phyloP scores from a whole-genome alignment of 2,329 filamentous ascomycete species.

The Cryphonectria radicalis region DNA sequence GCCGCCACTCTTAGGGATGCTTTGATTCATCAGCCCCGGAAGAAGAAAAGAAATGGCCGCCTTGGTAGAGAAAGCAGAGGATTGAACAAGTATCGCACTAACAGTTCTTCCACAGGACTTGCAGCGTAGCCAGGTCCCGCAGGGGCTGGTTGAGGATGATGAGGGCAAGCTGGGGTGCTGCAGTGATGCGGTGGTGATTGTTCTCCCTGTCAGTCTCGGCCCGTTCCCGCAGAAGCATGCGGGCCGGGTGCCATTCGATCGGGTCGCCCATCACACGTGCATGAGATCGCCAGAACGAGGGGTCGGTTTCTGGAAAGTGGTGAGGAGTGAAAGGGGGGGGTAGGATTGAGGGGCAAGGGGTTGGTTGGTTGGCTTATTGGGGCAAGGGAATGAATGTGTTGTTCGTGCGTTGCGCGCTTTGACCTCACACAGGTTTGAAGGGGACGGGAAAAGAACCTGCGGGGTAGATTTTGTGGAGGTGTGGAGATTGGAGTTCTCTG shows the following conservation, averaged over 20 bases:
- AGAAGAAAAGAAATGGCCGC: background rate
- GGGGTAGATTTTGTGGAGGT: background rate
- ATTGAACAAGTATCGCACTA: slow-evolving; percentile 15
- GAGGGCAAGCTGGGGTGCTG: slow-evolving; percentile 43
- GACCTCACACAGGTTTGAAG: background rate
- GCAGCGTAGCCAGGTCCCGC: slow-evolving; percentile 49
- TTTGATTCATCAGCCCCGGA: slow-evolving; percentile 38
- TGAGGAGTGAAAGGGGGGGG: background rate
- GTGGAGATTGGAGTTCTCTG: background rate
- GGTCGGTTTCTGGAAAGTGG: background rate
- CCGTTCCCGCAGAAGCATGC: slow-evolving; percentile 28
- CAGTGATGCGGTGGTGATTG: background rate
- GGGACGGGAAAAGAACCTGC: background rate
- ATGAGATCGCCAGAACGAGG: background rate
- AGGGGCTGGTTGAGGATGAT: slow-evolving; percentile 59
- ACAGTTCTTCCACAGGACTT: slow-evolving; percentile 56
- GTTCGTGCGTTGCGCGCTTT: background rate
- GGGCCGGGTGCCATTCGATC: slow-evolving; percentile 35
- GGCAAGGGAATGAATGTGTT: background rate
- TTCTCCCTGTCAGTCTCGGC: slow-evolving; percentile 2
- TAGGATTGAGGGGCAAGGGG: background rate
- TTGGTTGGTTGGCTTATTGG: too few species aligned
- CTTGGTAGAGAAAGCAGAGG: background rate
- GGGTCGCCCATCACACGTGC: slow-evolving; percentile 18
- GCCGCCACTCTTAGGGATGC: slow-evolving; percentile 76